Evolutionary conservation across 768 basidiomycete species (phyloP).

Genomic region (Lactarius indigo): DNA sequence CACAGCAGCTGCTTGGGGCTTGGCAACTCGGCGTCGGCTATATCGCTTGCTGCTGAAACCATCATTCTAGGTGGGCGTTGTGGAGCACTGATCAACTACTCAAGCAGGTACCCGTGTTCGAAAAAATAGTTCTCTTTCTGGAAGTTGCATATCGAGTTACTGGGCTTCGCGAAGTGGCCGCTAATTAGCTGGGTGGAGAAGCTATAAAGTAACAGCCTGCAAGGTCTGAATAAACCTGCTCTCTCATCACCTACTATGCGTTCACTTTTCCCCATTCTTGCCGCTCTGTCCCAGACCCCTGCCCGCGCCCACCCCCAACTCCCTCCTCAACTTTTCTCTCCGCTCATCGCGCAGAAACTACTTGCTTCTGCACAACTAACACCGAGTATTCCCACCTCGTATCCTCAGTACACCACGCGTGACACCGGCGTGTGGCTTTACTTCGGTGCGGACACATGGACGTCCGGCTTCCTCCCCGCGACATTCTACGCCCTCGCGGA

Average conservation of each 20-base stretch:
- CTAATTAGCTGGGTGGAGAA: not conserved
- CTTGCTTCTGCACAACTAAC: slow-evolving; percentile 48
- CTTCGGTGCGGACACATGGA: slow-evolving; percentile 59
- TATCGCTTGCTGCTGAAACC: not conserved
- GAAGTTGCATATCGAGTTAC: not conserved
- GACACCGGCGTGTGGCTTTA: slow-evolving; percentile 48
- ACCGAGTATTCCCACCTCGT: slow-evolving; percentile 40
- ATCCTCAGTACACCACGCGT: slow-evolving; percentile 60
- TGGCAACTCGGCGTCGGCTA: not conserved
- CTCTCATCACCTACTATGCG: not conserved
- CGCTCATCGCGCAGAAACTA: slow-evolving; percentile 55
- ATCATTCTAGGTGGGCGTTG: not conserved
- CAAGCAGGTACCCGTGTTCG: not conserved
- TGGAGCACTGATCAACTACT: not conserved
- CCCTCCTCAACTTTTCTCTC: slow-evolving; percentile 53
- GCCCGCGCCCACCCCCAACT: slow-evolving; percentile 26
- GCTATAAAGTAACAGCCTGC: not conserved
- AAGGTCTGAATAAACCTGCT: not conserved
- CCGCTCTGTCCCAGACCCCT: not conserved
- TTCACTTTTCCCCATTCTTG: not conserved
- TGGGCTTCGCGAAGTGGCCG: not conserved
- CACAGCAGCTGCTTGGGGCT: not conserved
- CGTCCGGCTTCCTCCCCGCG: slow-evolving; percentile 64
- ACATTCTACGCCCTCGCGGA: slow-evolving; percentile 57
- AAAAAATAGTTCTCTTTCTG: not conserved